Base-by-base conservation (phyloP, 495 filamentous ascomycete species). In the Astrothelium macrocarpum region DNA sequence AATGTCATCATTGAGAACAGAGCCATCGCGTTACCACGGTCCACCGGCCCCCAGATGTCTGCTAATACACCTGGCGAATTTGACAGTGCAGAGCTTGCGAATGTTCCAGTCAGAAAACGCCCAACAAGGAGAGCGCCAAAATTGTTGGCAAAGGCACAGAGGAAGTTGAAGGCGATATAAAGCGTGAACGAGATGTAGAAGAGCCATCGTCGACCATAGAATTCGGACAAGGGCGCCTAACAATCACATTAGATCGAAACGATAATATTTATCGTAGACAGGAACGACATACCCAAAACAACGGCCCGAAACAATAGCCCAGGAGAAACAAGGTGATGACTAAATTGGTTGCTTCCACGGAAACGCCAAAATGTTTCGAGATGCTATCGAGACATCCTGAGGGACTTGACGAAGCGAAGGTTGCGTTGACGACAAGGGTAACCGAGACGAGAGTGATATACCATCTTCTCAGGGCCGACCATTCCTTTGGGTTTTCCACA, bases 241-340 rank as follows among this genome's bases (percentile, higher is more conserved):
- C 9, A 29, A 56, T 0, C 12, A 10, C 14, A 14, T 39, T 39
- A 39, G 34, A 5, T 39, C 14, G 11, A 56, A 29, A n/a, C 49
- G 29, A 56, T 29, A 49, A 49, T 12, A 49, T 25, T 11, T 1
- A 4, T 9, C 1, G 5, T 9, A 23, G 1, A 2, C 3, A 20
- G 18, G 25, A 25, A 32, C 20, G 1, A 56, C 12, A 56, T 29
- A 56, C 49, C 59, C 80, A 81, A 16, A 80, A 59, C 14, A 83
- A 68, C 2, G 81, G 81, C 0, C 81, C 81, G 32, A 73, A 74
- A 45, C 77, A 76, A 67, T 82, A 83, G 2, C 81, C 81, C 2
- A 82, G 71, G 36, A 83, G 65, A 67, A 81, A 83, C 1, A 83
- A 68, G 2, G 81, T 81, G 42, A 81, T 79, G 2, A 78, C 79